These are phyloP conservation scores for Rhodomyrtus psidioides DNA, from an alignment of 441 rosid species.

Conservation along the genomic window DNA sequence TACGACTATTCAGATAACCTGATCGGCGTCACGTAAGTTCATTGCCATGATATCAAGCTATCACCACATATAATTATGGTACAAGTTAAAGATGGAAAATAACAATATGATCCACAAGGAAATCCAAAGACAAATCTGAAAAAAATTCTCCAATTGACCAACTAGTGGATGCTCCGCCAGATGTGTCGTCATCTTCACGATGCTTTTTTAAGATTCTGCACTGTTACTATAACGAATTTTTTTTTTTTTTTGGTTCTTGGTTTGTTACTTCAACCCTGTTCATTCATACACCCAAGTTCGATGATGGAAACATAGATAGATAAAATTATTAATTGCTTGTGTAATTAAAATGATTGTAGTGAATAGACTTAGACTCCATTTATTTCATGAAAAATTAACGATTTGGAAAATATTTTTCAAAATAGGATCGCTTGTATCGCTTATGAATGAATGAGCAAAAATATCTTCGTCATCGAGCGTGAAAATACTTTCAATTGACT, in stretches of 20 bases:
- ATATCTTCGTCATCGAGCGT: no score
- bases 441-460: no score
- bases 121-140: not conserved
- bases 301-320: not conserved
- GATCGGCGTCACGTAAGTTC: not conserved
- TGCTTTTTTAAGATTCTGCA: not conserved
- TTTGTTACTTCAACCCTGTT: not conserved
- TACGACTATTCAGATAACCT: no score
- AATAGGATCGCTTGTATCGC: no score
- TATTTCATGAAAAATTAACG: no score
- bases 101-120: not conserved
- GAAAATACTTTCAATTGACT: no score
- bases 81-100: not conserved
- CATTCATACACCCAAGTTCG: not conserved
- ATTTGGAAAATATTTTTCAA: no score
- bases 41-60: not conserved
- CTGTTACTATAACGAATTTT: not conserved
- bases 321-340: not conserved
- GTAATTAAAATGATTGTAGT: not conserved
- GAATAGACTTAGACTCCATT: not conserved
- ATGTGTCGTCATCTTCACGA: not conserved
- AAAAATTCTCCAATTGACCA: not conserved
- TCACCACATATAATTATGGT: not conserved
- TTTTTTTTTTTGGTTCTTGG: not conserved
- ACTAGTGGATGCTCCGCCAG: not conserved